A percentile compares a stretch with the other conserved stretches of the same genome.
These are phyloP conservation scores for Elsinoe batatas DNA, from an alignment of 2,329 filamentous ascomycete species.

Conservation along the genomic window DNA sequence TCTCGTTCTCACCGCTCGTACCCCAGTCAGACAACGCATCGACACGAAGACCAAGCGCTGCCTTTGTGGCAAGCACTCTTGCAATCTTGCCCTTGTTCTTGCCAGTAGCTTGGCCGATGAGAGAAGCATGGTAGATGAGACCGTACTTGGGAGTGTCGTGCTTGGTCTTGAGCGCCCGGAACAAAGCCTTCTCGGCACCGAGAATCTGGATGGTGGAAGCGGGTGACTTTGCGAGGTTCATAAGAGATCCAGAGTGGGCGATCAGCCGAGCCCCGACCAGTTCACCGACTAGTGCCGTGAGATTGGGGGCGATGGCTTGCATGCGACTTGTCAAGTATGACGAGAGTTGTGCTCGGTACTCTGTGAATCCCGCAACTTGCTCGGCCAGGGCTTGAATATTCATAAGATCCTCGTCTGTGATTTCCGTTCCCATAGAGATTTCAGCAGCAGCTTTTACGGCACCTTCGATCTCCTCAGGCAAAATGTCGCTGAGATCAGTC, in stretches of 20 bases:
- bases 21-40: conserved; percentile 78
- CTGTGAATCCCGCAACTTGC: conserved; percentile 84
- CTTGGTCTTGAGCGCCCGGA: conserved; percentile 97
- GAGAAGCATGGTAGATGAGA: conserved; percentile 81
- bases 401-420: conserved; percentile 80
- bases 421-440: conserved; percentile 97
- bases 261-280: conserved; percentile 92
- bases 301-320: conserved; percentile 92
- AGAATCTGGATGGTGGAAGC: conserved; percentile 96
- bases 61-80: conserved; percentile 88
- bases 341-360: conserved; percentile 79
- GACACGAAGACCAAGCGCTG: conserved; percentile 83
- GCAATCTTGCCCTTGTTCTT: conserved; percentile 99
- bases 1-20: conserved; percentile 53
- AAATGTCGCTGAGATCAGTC: conserved; percentile 73
- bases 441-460: conserved; percentile 91
- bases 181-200: conserved; percentile 96
- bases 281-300: conserved; percentile 86
- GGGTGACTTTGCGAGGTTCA: conserved; percentile 89
- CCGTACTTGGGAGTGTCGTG: conserved; percentile 98
- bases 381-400: conserved; percentile 88
- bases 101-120: conserved; percentile 93
- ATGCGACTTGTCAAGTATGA: conserved; percentile 87
- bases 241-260: conserved; percentile 84
- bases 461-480: conserved; percentile 88